Base-by-base conservation (phyloP, 306 rosid species). In the Casuarina cunninghamiana region DNA sequence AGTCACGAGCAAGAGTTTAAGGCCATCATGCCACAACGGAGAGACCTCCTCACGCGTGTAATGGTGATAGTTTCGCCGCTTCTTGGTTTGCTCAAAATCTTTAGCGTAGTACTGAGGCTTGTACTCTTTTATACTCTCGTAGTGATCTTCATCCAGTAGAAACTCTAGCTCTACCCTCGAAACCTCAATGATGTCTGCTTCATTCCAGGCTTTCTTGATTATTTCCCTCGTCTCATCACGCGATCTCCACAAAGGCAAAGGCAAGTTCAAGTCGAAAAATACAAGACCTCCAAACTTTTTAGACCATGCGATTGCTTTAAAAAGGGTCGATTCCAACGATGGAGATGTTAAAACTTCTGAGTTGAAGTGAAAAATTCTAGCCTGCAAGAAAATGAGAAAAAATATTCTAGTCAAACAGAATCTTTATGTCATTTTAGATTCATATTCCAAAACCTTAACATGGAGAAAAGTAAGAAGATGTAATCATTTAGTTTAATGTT, bases 101-200 rank as follows among this genome's bases (percentile, higher is more conserved):
- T 88, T 86, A 38, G 98, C 91, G 16, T 87, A 90, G 79, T 96
- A 96, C 54, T 96, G 94, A n/a, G 94, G 96, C 86, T 79, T 81
- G 78, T 86, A 88, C 11, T 89, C 91, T 80, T 86, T 91, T 78
- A 87, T 90, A 84, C 88, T 81, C 87, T 77, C 92, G 0, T 90
- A 93, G 75, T 81, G 68, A 9, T 87, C 93, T 80, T 96, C 97
- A 70, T 96, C 96, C 35, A 96, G 87, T 76, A 96, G 99, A 77
- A 96, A 93, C 75, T 96, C 97, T 74, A 93, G 80, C 86, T 96
- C 98, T 19, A 80, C 81, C 87, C 90, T 90, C 21, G 99, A 88
- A 74, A 96, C 89, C 84, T 93, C 97, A 5, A 96, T 84, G 48
- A 91, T 76, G 81, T 93, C 81, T 19, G 98, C 96, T 78, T 87